Percentiles rank a stretch among this genome's conserved stretches.
Conservation (phyloP, 2,329 filamentous ascomycete species). For the Chrysoporthe deuterocubensis region DNA sequence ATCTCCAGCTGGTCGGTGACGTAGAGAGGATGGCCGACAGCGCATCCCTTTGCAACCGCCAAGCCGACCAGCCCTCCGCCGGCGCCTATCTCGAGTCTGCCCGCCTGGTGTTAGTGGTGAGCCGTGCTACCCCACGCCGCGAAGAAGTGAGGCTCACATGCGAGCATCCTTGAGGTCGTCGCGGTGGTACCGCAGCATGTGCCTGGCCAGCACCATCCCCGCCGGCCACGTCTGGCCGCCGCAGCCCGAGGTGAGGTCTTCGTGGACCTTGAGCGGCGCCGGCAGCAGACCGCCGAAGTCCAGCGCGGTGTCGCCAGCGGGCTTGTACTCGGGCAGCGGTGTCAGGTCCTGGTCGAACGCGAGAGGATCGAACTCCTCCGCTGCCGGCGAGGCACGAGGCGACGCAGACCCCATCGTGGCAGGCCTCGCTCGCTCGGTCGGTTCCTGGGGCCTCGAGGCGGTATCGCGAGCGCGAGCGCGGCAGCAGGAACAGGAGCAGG, state of each 20-base stretch:
- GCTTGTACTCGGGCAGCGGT: slow-evolving; percentile 64
- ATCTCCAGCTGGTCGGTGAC: slow-evolving; percentile 90
- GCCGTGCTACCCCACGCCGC: neutral
- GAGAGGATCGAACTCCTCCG: slow-evolving; percentile 52
- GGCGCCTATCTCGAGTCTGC: slow-evolving; percentile 86
- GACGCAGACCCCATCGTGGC: slow-evolving; percentile 33
- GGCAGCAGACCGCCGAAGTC: slow-evolving; percentile 76
- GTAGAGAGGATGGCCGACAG: slow-evolving; percentile 61
- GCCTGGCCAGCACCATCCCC: slow-evolving; percentile 84
- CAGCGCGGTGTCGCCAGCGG: slow-evolving; percentile 54
- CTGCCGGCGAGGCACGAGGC: slow-evolving; percentile 39
- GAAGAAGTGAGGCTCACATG: slow-evolving; percentile 63
- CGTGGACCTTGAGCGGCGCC: slow-evolving; percentile 74
- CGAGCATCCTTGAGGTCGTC: slow-evolving; percentile 66
- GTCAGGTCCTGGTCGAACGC: slow-evolving; percentile 58
- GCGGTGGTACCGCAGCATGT: slow-evolving; percentile 77
- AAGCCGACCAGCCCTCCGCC: slow-evolving; percentile 86
- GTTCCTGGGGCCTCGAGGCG: too few species aligned
- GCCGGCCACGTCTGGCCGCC: slow-evolving; percentile 95
- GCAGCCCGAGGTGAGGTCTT: slow-evolving; percentile 86
- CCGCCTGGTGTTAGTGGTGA: slow-evolving; percentile 10
- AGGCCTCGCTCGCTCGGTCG: neutral
- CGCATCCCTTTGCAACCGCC: slow-evolving; percentile 61
- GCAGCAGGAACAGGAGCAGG: too few species aligned
- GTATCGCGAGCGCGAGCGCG: too few species aligned